Evolutionary conservation across 306 rosid species (phyloP), one percentile per base, ranked within the genome.

Genomic region (Medicago arabica): DNA sequence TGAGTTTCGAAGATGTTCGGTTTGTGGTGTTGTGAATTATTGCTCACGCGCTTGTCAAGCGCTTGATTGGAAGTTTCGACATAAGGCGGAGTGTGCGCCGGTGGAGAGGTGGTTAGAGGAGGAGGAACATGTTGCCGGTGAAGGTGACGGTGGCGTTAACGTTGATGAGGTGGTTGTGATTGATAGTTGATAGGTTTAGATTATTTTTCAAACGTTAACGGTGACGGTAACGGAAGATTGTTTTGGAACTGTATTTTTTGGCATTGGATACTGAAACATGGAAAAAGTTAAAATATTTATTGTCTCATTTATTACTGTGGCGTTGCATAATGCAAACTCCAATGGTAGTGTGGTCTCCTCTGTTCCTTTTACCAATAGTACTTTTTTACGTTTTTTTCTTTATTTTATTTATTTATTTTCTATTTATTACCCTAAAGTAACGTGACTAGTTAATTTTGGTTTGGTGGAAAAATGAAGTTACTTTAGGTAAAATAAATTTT

Each of bases 31-130:
- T 3, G 96, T 90, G 65, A 94, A 88, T 34, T 94, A 94, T 64
- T 94, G 98, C 39, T 94, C 98, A 58, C 98, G 98, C 69, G 98
- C 96, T 2, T 94, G 97, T 34, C 98, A 94, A 62, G 98, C 98
- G 28, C 92, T 94, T 43, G 97, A 94, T 82, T 94, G 98, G 98
- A 94, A 92, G 83, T 82, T 89, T 18, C 86, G 96, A 14, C 98
- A 94, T 44, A 94, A 94, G 86, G 86, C 73, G 6, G 97, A 90
- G 74, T 94, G 98, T 13, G 75, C 86, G 0, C 91, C 93, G 0
- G 91, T 80, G 2, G 98, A 90, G 72, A 83, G 93, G 72, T 91
- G 94, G 94, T 63, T 65, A 1, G 88, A 87, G 7, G 96, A 85
- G 4, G 97, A 80, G 0, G 93, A 82, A 7, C 87, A 61, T 1